These are phyloP conservation scores for Rhodotorula glutinis DNA, from an alignment of 1,284 basidiomycete genomes.

Conservation along the genomic window DNA sequence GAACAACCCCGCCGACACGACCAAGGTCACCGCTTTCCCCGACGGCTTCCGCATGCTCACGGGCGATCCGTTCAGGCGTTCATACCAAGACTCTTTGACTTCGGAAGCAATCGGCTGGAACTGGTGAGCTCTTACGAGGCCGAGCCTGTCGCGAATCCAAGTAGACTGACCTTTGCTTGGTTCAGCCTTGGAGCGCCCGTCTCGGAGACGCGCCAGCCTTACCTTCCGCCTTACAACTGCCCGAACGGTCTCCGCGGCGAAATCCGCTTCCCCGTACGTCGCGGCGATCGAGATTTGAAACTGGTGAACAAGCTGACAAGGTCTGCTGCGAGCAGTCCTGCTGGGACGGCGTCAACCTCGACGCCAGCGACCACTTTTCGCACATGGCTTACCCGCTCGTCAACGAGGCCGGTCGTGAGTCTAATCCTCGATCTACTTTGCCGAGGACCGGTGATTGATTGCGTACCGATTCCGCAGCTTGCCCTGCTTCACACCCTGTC, in stretches of 20 bases:
- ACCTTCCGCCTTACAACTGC: conserved; percentile 54
- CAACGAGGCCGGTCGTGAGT: conserved; percentile 51
- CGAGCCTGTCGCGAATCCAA: too few species aligned
- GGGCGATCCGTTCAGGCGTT: conserved; percentile 50
- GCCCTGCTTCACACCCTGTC: conserved; percentile 54
- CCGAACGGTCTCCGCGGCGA: conserved; percentile 34
- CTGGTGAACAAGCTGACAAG: too few species aligned
- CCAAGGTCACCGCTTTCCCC: conserved; percentile 52
- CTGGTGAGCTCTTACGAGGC: conserved; percentile 44
- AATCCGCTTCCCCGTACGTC: conserved; percentile 48
- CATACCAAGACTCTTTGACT: conserved; percentile 48
- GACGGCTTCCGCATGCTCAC: conserved; percentile 54
- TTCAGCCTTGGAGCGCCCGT: conserved; percentile 16
- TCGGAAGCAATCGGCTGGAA: conserved; percentile 49
- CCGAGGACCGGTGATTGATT: not conserved
- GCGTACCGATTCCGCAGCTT: conserved; percentile 34
- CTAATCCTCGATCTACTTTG: too few species aligned
- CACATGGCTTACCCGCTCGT: conserved; percentile 49
- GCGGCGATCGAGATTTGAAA: too few species aligned
- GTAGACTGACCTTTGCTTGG: too few species aligned
- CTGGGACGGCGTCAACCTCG: conserved; percentile 53
- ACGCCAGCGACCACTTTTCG: conserved; percentile 46
- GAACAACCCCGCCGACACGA: conserved; percentile 21
- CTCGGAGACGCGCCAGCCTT: conserved; percentile 27
- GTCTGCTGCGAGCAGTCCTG: conserved; percentile 45